These are phyloP conservation scores for Zychaea mexicana DNA, from an alignment of 371 early-diverging fungal genomes.

Conservation along the genomic window DNA sequence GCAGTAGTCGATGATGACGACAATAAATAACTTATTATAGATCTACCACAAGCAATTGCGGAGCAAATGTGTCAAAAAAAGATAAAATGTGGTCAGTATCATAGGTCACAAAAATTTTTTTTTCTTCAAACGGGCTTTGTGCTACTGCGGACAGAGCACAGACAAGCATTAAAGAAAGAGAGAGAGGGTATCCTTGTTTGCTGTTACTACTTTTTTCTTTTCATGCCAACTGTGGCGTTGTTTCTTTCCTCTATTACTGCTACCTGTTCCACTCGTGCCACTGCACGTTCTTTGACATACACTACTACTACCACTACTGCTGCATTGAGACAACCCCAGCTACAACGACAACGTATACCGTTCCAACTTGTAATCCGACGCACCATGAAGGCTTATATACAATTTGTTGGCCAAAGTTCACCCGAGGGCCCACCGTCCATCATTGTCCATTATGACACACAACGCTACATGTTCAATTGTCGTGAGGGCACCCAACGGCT, in stretches of 20 bases:
- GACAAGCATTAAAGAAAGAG: too few relatives aligned
- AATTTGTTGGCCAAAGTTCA: slow-evolving; percentile 74
- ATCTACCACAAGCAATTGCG: too few relatives aligned
- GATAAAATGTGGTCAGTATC: too few relatives aligned
- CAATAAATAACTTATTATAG: too few relatives aligned
- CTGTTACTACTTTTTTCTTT: neutral
- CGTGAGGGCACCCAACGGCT: slow-evolving; percentile 93
- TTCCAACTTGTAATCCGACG: slow-evolving; percentile 12
- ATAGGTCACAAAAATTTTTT: too few relatives aligned
- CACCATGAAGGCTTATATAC: slow-evolving; percentile 80
- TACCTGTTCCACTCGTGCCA: neutral
- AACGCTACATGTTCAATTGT: slow-evolving; percentile 94
- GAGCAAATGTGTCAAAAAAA: too few relatives aligned
- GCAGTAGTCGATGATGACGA: too few relatives aligned
- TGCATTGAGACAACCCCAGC: neutral
- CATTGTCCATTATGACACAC: slow-evolving; percentile 76
- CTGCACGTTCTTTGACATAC: too few relatives aligned
- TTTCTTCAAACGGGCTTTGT: too few relatives aligned
- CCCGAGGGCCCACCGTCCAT: slow-evolving; percentile 76
- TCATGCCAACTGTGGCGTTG: slow-evolving; percentile 1
- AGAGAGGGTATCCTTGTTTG: neutral
- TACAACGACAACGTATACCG: neutral
- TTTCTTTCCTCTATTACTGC: neutral
- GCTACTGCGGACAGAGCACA: too few relatives aligned
- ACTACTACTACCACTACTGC: neutral